Conservation (phyloP, 2,329 filamentous ascomycete genomes). For the Lecanosticta acicola region DNA sequence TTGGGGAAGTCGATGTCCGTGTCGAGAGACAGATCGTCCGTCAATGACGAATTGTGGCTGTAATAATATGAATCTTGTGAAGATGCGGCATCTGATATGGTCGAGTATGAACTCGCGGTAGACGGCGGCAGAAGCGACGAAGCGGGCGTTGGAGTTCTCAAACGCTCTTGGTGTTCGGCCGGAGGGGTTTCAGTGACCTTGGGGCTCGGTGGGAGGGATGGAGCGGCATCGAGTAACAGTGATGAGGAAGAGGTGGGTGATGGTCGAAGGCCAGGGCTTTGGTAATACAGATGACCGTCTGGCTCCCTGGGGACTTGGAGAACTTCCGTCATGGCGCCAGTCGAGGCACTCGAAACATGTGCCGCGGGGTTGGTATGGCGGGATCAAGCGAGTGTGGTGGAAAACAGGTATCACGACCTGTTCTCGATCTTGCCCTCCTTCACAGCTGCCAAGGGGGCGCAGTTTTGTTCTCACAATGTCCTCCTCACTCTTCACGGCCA, state of each 20-base stretch:
- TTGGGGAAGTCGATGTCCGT: constrained; percentile 42
- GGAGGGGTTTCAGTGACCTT: constrained; percentile 31
- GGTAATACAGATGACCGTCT: constrained; percentile 40
- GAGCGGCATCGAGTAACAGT: constrained; percentile 35
- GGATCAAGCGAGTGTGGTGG: constrained; percentile 8
- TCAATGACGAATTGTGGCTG: constrained; percentile 52
- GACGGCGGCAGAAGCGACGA: constrained; percentile 25
- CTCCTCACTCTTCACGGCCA: neutral
- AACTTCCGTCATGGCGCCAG: constrained; percentile 39
- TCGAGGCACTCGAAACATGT: constrained; percentile 9
- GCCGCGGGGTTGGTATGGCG: constrained; percentile 6
- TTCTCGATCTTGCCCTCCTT: neutral
- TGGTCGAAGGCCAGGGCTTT: constrained; percentile 36
- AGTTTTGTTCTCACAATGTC: neutral
- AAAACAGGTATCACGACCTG: neutral
- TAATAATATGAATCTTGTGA: constrained; percentile 46
- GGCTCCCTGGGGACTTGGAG: constrained; percentile 37
- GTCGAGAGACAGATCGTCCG: constrained; percentile 50
- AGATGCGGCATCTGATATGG: constrained; percentile 41
- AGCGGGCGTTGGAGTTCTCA: constrained; percentile 31
- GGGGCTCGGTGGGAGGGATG: constrained; percentile 25
- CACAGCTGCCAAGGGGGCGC: too few relatives aligned
- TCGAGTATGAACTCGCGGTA: constrained; percentile 29
- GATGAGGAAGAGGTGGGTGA: constrained; percentile 41
- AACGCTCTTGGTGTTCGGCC: constrained; percentile 32